Conservation (phyloP, 1,284 basidiomycete genomes). For the Trichosporon inkin region DNA sequence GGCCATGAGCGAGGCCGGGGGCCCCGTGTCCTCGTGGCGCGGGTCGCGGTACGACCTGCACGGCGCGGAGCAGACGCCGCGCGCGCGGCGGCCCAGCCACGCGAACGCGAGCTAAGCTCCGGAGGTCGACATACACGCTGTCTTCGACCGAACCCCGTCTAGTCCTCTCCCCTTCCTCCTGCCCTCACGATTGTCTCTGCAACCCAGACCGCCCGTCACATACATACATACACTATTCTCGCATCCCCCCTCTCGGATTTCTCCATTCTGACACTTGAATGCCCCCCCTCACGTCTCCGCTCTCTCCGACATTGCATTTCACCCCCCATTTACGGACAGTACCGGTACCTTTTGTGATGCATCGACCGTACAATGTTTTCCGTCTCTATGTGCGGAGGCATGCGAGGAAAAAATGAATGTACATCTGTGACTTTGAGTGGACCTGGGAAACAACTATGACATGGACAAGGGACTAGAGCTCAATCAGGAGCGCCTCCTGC, state of each 20-base stretch:
- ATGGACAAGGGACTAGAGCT: conserved; percentile 28
- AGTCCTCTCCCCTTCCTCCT: neutral
- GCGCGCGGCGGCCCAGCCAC: neutral
- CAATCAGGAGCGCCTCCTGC: conserved; percentile 77
- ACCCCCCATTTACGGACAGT: neutral
- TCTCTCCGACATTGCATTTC: conserved; percentile 1
- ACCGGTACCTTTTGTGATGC: conserved; percentile 4
- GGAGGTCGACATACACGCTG: neutral
- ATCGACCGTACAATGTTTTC: neutral
- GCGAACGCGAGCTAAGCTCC: neutral
- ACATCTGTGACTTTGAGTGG: neutral
- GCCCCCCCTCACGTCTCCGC: neutral
- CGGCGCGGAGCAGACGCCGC: neutral
- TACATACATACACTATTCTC: no score
- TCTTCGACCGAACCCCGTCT: neutral
- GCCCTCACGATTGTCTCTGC: neutral
- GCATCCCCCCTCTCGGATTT: neutral
- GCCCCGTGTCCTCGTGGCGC: conserved; percentile 19
- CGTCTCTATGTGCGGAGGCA: neutral
- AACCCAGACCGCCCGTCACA: no score
- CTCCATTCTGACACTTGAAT: neutral
- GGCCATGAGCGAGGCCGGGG: conserved; percentile 15
- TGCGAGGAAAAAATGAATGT: neutral
- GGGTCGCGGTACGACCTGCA: conserved; percentile 2
- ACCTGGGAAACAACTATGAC: neutral